phyloP scores from a whole-genome alignment of 2,329 filamentous ascomycete species.

The Nothomitra cinnamomea region DNA sequence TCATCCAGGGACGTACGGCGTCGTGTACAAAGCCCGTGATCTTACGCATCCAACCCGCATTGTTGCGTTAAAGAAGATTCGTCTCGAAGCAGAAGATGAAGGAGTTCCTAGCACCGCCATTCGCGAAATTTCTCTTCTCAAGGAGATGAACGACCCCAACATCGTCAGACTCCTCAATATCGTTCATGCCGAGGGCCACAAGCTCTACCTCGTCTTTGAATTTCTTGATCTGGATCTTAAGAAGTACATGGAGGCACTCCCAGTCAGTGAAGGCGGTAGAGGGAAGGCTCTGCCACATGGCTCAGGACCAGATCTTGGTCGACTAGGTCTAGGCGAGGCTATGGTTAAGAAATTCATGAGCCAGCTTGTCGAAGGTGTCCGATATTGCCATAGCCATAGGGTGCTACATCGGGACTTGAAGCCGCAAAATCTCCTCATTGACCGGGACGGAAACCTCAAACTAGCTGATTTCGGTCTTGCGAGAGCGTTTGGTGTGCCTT shows the following conservation, averaged over 20 bases:
- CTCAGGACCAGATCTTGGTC: slow-evolving; percentile 42
- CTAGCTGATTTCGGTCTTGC: slow-evolving; percentile 81
- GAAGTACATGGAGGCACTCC: slow-evolving; percentile 89
- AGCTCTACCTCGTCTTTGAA: slow-evolving; percentile 85
- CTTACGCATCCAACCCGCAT: slow-evolving; percentile 68
- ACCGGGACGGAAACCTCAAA: slow-evolving; percentile 76
- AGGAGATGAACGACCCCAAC: slow-evolving; percentile 86
- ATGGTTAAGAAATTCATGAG: slow-evolving; percentile 92
- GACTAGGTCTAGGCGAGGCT: slow-evolving; percentile 54
- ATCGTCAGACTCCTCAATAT: slow-evolving; percentile 83
- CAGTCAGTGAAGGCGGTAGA: slow-evolving; percentile 66
- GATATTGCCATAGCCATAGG: slow-evolving; percentile 78
- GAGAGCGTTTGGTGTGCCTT: slow-evolving; percentile 75
- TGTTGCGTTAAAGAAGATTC: slow-evolving; percentile 88
- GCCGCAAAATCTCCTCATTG: slow-evolving; percentile 77
- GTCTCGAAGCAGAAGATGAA: slow-evolving; percentile 87
- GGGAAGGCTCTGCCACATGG: slow-evolving; percentile 75
- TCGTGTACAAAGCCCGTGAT: slow-evolving; percentile 87
- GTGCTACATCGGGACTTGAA: slow-evolving; percentile 80
- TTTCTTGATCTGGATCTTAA: slow-evolving; percentile 85
- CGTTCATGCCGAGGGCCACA: slow-evolving; percentile 85
- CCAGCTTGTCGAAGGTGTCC: slow-evolving; percentile 68
- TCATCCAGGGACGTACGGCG: slow-evolving; percentile 70
- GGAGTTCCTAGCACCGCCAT: slow-evolving; percentile 86
- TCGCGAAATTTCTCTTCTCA: slow-evolving; percentile 82